Conservation (phyloP, 805 yeast species). For the Danielozyma ontarioensis region DNA sequence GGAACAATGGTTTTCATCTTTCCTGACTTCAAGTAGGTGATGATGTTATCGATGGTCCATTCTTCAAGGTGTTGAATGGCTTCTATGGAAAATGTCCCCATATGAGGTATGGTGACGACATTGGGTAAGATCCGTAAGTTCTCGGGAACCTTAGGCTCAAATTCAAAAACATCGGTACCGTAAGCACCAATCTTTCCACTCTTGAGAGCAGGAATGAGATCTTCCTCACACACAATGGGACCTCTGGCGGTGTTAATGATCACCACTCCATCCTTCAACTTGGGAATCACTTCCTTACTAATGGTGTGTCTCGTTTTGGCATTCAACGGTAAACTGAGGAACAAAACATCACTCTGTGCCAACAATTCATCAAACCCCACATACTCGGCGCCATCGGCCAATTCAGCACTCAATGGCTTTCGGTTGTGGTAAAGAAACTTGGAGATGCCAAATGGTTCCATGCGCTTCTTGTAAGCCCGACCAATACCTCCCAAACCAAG, state of each 20-base stretch:
- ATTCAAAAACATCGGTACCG: slow-evolving; percentile 73
- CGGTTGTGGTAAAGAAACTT: slow-evolving; percentile 74
- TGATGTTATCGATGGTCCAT: slow-evolving; percentile 65
- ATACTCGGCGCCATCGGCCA: slow-evolving; percentile 68
- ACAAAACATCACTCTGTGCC: slow-evolving; percentile 58
- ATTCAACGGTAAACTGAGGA: slow-evolving; percentile 76
- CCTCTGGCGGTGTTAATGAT: slow-evolving; percentile 88
- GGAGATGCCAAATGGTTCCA: slow-evolving; percentile 71
- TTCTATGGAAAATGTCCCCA: slow-evolving; percentile 79
- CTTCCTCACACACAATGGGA: slow-evolving; percentile 66
- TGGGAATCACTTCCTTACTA: slow-evolving; percentile 51
- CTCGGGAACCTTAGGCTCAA: slow-evolving; percentile 65
- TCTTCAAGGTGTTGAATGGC: slow-evolving; percentile 79
- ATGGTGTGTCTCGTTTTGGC: slow-evolving; percentile 64
- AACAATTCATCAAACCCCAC: slow-evolving; percentile 68
- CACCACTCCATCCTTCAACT: slow-evolving; percentile 77
- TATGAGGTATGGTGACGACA: slow-evolving; percentile 78
- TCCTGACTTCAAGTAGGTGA: slow-evolving; percentile 54
- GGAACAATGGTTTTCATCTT: slow-evolving; percentile 76
- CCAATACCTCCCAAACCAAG: slow-evolving; percentile 92
- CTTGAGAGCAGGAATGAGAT: slow-evolving; percentile 51
- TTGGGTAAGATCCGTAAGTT: slow-evolving; percentile 61
- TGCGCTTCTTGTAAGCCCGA: slow-evolving; percentile 66
- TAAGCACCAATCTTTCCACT: slow-evolving; percentile 61
- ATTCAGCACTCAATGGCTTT: slow-evolving; percentile 47